Conservation (phyloP, 805 yeast genomes). For the Candida cerambycidarum region DNA sequence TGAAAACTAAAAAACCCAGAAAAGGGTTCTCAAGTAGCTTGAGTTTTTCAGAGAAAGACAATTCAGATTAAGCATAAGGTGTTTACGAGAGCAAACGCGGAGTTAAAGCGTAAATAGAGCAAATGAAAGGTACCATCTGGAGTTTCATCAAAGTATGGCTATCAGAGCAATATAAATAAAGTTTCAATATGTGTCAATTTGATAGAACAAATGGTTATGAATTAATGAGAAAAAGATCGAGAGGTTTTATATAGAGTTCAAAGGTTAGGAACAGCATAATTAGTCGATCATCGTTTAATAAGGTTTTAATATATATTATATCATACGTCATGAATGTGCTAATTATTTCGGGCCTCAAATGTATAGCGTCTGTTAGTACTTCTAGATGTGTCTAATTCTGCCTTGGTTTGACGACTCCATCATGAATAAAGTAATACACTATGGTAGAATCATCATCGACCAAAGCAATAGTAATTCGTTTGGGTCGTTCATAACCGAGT, state of each 20-base stretch:
- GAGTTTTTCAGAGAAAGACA: background rate
- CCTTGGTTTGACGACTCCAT: conserved; percentile 65
- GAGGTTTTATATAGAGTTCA: background rate
- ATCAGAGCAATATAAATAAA: too few relatives aligned
- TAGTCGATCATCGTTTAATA: too few relatives aligned
- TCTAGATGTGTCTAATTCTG: conserved; percentile 37
- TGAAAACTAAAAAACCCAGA: conserved; percentile 6
- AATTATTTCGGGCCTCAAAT: background rate
- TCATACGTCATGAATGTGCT: background rate
- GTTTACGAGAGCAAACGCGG: too few relatives aligned
- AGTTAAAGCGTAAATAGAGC: background rate
- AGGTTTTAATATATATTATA: background rate
- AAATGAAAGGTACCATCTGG: background rate
- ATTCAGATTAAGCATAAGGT: too few relatives aligned
- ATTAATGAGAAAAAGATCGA: too few relatives aligned
- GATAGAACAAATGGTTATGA: background rate
- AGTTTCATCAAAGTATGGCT: too few relatives aligned
- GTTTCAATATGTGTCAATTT: too few relatives aligned
- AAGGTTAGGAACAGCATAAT: background rate
- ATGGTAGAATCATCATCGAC: conserved; percentile 67
- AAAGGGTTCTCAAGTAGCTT: conserved; percentile 3
- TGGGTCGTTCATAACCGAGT: conserved; percentile 29
- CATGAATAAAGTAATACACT: conserved; percentile 66
- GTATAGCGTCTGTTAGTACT: too few relatives aligned
- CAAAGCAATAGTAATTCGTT: conserved; percentile 52